A percentile compares a stretch with the other conserved stretches of the same genome.
These are phyloP conservation scores for Arthroderma uncinatum DNA, from an alignment of 2,329 filamentous ascomycete genomes.

Conservation along the genomic window DNA sequence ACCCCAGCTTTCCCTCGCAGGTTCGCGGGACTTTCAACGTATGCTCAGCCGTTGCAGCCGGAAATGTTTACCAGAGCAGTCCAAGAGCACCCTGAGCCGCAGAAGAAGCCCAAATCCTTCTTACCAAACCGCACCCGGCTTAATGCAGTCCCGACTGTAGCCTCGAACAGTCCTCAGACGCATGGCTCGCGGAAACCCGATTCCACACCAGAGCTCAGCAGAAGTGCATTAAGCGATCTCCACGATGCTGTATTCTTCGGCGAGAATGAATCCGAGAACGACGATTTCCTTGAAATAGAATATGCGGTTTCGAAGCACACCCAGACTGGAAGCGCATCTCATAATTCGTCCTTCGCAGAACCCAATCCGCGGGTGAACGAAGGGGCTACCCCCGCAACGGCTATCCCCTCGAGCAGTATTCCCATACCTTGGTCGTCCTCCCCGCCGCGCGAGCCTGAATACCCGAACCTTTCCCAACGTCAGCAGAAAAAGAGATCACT, in stretches of 20 bases:
- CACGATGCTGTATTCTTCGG: slow-evolving; percentile 47
- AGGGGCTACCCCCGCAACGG: slow-evolving; percentile 14
- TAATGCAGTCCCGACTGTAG: slow-evolving; percentile 17
- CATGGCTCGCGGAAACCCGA: slow-evolving; percentile 33
- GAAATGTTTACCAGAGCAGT: slow-evolving; percentile 35
- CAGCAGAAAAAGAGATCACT: slow-evolving; percentile 49
- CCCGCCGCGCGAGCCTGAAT: slow-evolving; percentile 31
- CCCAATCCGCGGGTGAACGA: not conserved
- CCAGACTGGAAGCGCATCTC: slow-evolving; percentile 14
- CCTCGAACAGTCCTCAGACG: slow-evolving; percentile 19
- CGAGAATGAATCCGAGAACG: slow-evolving; percentile 42
- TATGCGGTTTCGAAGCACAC: slow-evolving; percentile 38
- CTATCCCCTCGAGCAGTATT: slow-evolving; percentile 41
- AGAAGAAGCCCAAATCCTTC: slow-evolving; percentile 21
- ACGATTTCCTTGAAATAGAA: slow-evolving; percentile 79
- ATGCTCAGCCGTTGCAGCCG: not conserved
- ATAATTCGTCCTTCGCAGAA: slow-evolving; percentile 13
- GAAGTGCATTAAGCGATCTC: slow-evolving; percentile 31
- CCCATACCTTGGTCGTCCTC: slow-evolving; percentile 61
- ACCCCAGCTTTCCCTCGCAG: not conserved
- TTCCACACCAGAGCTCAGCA: slow-evolving; percentile 16
- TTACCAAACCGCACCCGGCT: slow-evolving; percentile 22
- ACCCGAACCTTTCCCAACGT: slow-evolving; percentile 15
- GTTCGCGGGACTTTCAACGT: slow-evolving; percentile 2
- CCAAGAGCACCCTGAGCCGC: slow-evolving; percentile 26